Conservation (phyloP, 148 eudicot genomes). For the Nyssa sinensis region DNA sequence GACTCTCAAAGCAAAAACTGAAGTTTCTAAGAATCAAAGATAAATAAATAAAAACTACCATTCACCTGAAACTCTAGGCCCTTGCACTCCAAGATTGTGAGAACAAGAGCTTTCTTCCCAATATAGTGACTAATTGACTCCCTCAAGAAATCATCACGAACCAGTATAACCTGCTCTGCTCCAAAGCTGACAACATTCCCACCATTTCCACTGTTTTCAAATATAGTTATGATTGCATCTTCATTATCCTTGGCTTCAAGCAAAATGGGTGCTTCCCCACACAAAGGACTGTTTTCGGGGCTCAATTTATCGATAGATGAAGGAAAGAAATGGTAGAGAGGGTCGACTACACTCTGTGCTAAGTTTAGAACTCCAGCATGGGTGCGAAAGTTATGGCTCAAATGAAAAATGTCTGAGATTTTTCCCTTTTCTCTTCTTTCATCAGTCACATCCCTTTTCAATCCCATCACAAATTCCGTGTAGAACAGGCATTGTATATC, state of each 20-base stretch:
- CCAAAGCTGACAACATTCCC: too few species aligned
- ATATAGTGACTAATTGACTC: slow-evolving; percentile 28
- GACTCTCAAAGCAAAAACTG: too few species aligned
- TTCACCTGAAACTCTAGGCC: slow-evolving; percentile 54
- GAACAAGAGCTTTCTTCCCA: too few species aligned
- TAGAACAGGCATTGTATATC: slow-evolving; percentile 44
- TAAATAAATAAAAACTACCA: neutral
- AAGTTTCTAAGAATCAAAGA: too few species aligned
- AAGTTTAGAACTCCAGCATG: slow-evolving; percentile 52
- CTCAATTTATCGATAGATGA: slow-evolving; percentile 37
- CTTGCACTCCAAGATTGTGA: too few species aligned
- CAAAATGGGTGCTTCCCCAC: slow-evolving; percentile 44
- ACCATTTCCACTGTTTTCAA: slow-evolving; percentile 35
- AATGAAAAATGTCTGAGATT: slow-evolving; percentile 37
- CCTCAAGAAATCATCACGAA: slow-evolving; percentile 39
- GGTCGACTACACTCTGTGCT: slow-evolving; percentile 37
- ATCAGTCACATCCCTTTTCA: slow-evolving; percentile 9
- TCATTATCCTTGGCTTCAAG: slow-evolving; percentile 29
- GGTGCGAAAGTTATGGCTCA: slow-evolving; percentile 59
- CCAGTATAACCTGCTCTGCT: slow-evolving; percentile 56
- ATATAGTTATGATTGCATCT: slow-evolving; percentile 28
- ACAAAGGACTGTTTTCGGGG: slow-evolving; percentile 37
- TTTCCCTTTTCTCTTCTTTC: slow-evolving; percentile 34
- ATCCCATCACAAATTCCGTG: slow-evolving; percentile 35
- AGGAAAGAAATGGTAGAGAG: slow-evolving; percentile 34